Evolutionary conservation across 78 protist species (phyloP).

Genomic region (Cavenderia fasciculata): DNA sequence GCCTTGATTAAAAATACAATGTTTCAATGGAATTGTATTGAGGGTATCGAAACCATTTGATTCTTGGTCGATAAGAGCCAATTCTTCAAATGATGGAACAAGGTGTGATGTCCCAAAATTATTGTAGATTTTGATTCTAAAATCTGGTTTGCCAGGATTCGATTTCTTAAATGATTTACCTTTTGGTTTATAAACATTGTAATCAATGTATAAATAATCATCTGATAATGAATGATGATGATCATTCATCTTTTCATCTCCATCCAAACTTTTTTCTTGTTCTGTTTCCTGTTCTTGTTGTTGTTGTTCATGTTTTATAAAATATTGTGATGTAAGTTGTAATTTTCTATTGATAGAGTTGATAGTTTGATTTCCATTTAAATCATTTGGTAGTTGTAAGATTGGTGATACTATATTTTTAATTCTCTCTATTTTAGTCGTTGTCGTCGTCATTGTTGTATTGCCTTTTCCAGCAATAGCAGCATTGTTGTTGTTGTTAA

Average conservation of each 20-base stretch:
- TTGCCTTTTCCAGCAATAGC: too few species aligned
- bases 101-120: neutral
- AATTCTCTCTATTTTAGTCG: neutral
- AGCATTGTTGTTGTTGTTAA: too few species aligned
- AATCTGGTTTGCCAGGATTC: slow-evolving; percentile 48
- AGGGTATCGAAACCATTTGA: neutral
- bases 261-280: neutral
- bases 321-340: neutral
- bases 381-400: slow-evolving; percentile 7
- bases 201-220: slow-evolving; percentile 1
- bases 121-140: neutral
- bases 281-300: neutral
- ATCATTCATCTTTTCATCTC: neutral
- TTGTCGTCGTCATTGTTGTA: too few species aligned
- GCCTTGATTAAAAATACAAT: slow-evolving; percentile 5
- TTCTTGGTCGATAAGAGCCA: neutral
- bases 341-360: slow-evolving; percentile 23
- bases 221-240: neutral
- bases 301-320: neutral
- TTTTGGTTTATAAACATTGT: slow-evolving; percentile 42
- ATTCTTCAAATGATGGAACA: neutral
- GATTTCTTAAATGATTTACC: slow-evolving; percentile 22
- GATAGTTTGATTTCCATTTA: slow-evolving; percentile 6
- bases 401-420: neutral
- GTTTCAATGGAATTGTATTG: neutral